Evolutionary conservation across 306 rosid genomes (phyloP).

Genomic region (Dalbergia cochinchinensis): DNA sequence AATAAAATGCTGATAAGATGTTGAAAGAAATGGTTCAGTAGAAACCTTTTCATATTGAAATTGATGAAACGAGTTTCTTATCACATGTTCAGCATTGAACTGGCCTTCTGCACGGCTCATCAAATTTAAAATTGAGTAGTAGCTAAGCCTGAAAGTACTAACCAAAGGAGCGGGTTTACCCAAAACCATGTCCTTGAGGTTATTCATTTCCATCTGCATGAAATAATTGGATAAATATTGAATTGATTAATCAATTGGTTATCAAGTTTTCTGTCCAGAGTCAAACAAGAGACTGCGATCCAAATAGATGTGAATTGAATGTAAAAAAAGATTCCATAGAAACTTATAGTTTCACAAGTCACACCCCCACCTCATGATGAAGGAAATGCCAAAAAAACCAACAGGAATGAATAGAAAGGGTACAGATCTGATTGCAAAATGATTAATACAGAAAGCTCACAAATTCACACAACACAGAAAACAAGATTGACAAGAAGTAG

Average conservation of each 20-base stretch:
- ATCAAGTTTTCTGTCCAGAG: conserved; percentile 28
- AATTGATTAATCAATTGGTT: conserved; percentile 14
- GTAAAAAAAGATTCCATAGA: conserved; percentile 5
- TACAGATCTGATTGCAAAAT: not conserved
- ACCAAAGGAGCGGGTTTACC: conserved; percentile 98
- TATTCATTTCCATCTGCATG: conserved; percentile 92
- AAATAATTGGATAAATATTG: conserved; percentile 37
- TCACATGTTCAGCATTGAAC: conserved; percentile 95
- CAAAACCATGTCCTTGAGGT: conserved; percentile 93
- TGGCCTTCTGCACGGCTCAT: conserved; percentile 99
- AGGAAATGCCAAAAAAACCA: not conserved
- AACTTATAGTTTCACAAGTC: not conserved
- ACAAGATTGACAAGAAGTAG: conserved; percentile 30
- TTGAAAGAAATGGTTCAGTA: conserved; percentile 40
- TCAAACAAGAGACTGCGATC: conserved; percentile 30
- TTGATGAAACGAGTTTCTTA: conserved; percentile 93
- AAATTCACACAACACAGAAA: conserved; percentile 26
- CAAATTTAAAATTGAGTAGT: conserved; percentile 95
- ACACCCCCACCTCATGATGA: not conserved
- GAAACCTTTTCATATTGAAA: conserved; percentile 97
- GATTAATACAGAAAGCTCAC: not conserved
- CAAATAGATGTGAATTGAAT: not conserved
- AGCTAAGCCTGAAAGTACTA: conserved; percentile 98
- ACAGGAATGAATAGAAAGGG: no score
- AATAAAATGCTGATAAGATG: conserved; percentile 32